phyloP scores from a whole-genome alignment of 257 asterid species.

The Linderniella brevidens region DNA sequence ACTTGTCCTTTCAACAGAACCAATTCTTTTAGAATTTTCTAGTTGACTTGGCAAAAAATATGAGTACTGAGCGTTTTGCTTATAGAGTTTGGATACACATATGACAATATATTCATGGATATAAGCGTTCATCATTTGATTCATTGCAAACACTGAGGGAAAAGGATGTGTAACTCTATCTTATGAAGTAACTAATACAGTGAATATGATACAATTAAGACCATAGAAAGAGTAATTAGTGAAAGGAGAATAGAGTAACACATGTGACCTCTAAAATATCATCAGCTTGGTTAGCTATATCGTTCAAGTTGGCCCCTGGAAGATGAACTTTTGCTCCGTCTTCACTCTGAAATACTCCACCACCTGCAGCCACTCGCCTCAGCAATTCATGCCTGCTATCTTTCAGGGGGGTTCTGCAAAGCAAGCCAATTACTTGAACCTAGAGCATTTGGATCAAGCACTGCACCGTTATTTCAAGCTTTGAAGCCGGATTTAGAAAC shows the following conservation, averaged over 20 bases:
- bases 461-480: slow-evolving; percentile 10
- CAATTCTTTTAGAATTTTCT: too few relatives aligned
- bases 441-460: slow-evolving; percentile 14
- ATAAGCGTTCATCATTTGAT: too few relatives aligned
- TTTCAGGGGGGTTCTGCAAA: slow-evolving; percentile 81
- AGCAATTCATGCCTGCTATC: slow-evolving; percentile 87
- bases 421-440: slow-evolving; percentile 97
- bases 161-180: too few relatives aligned
- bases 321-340: slow-evolving; percentile 88
- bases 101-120: too few relatives aligned
- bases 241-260: slow-evolving; percentile 8
- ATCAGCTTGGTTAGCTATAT: slow-evolving; percentile 94
- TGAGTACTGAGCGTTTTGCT: too few relatives aligned
- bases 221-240: not conserved
- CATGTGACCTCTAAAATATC: slow-evolving; percentile 74
- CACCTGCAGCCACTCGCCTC: slow-evolving; percentile 95
- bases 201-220: not conserved
- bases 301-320: slow-evolving; percentile 87
- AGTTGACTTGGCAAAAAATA: too few relatives aligned
- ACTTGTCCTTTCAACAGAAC: too few relatives aligned
- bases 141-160: too few relatives aligned
- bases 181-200: too few relatives aligned
- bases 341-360: slow-evolving; percentile 72
- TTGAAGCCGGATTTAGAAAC: not conserved
- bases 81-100: too few relatives aligned